phyloP scores from a whole-genome alignment of 441 rosid genomes.

The Pelargonium fulgidum region DNA sequence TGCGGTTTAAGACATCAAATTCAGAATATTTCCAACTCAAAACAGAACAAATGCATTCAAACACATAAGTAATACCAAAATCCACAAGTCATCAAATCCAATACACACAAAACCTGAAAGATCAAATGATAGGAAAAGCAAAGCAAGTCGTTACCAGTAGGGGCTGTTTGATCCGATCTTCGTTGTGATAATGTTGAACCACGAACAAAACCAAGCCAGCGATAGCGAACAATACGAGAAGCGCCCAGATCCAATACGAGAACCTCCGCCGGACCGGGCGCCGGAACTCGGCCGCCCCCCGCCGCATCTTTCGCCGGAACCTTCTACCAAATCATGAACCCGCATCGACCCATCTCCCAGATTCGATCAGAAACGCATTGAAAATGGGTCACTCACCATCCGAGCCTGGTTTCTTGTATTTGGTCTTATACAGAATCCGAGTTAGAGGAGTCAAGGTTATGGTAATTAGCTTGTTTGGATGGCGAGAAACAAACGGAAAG shows the following conservation, averaged over 20 bases:
- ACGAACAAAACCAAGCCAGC: slow-evolving; percentile 75
- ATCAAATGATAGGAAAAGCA: slow-evolving; percentile 1
- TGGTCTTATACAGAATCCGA: too few species aligned
- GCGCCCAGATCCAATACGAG: slow-evolving; percentile 75
- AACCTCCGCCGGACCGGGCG: slow-evolving; percentile 88
- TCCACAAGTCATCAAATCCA: background rate
- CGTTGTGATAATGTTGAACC: slow-evolving; percentile 70
- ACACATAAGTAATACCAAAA: background rate
- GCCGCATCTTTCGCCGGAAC: slow-evolving; percentile 55
- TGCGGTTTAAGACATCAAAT: background rate
- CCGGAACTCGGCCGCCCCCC: slow-evolving; percentile 94
- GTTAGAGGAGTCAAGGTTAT: too few species aligned
- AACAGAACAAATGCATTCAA: background rate
- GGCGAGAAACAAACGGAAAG: too few species aligned
- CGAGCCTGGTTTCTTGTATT: background rate
- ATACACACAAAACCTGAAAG: slow-evolving; percentile 6
- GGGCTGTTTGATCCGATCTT: slow-evolving; percentile 51
- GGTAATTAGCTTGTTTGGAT: too few species aligned
- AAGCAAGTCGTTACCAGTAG: slow-evolving; percentile 33
- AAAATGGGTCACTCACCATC: background rate
- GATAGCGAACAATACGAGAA: slow-evolving; percentile 55
- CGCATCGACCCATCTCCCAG: slow-evolving; percentile 27
- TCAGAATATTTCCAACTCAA: background rate
- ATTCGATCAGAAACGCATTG: slow-evolving; percentile 19
- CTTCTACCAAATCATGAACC: slow-evolving; percentile 38